Percentiles rank a stretch among this genome's conserved stretches.
These are phyloP conservation scores for Aureobasidium sp. DNA, from an alignment of 2,329 filamentous ascomycete species.

Conservation along the genomic window DNA sequence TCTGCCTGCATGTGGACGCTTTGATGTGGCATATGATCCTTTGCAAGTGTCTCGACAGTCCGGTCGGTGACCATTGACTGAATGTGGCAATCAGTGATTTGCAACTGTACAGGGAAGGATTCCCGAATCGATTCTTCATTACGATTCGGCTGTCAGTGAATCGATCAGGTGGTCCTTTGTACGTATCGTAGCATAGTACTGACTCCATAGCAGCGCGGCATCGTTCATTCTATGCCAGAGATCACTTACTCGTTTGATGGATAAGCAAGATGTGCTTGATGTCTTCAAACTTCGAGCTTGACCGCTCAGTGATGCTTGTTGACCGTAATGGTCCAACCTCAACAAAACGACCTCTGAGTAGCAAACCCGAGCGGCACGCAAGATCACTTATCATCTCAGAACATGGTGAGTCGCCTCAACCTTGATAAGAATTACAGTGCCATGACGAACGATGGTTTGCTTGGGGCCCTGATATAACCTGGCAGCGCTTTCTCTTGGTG, in stretches of 20 bases:
- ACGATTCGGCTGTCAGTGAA: not conserved
- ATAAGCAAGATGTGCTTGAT: not conserved
- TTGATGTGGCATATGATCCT: not conserved
- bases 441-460: not conserved
- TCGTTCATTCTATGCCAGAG: not conserved
- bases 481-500: not conserved
- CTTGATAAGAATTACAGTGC: not conserved
- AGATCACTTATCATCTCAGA: not conserved
- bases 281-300: not conserved
- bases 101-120: not conserved
- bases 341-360: not conserved
- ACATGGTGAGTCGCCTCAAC: not conserved
- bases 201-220: not conserved
- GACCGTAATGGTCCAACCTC: not conserved
- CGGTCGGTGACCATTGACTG: not conserved
- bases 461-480: not conserved
- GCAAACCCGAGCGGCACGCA: not conserved
- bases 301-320: not conserved
- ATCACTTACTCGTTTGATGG: not conserved
- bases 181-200: not conserved
- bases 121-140: not conserved
- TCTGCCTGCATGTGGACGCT: not conserved
- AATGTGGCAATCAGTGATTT: not conserved
- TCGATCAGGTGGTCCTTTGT: not conserved
- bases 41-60: not conserved